Base-by-base conservation (phyloP, 1,284 basidiomycete genomes). In the Flammula alnicola region DNA sequence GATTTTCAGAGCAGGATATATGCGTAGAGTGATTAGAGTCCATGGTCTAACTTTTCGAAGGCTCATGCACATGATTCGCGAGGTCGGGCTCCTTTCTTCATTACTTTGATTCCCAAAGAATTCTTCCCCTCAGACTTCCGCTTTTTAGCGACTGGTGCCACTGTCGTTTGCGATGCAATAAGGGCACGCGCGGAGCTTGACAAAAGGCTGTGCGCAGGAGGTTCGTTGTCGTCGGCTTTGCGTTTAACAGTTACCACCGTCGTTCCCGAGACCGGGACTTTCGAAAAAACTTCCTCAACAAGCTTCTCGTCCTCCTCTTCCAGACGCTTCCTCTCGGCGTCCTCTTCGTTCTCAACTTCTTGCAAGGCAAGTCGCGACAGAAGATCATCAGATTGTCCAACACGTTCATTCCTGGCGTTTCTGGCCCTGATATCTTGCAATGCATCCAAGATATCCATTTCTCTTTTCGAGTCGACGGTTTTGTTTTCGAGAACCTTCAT, bases 401-500 rank as follows among this genome's bases (percentile, higher is more conserved):
- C 76, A 22, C 91, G 78, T 64, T 98, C 96, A 52, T 95, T 84
- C 38, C 95, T 80, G 1, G 97, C 94, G 68, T 99, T 99, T 30
- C 93, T 79, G 5, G 91, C 91, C 55, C 94, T 81, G 56, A 99
- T 92, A 63, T 98, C 96, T 63, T 98, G 94, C 49, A 99, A 74
- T 19, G 94, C 93, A 69, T 99, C 96, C 59, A 98, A 79, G 49
- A 97, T 90, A 64, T 99, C 97, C 96, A 99, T 99, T 74, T 99
- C 97, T 49, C 95, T 81, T 69, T 96, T 93, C 27, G 91, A 92
- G 69, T 96, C 93, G 42, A 88, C 78, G 39, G 93, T 95, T 44
- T 91, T 84, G 64, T 92, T 91, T 77, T 99, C 97, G 23, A 99
- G 78, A 23, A 85, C 91, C 63, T 95, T 94, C 97, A 99, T 99